phyloP scores from a whole-genome alignment of 495 filamentous ascomycete species.

The Penicillium maclennaniae region DNA sequence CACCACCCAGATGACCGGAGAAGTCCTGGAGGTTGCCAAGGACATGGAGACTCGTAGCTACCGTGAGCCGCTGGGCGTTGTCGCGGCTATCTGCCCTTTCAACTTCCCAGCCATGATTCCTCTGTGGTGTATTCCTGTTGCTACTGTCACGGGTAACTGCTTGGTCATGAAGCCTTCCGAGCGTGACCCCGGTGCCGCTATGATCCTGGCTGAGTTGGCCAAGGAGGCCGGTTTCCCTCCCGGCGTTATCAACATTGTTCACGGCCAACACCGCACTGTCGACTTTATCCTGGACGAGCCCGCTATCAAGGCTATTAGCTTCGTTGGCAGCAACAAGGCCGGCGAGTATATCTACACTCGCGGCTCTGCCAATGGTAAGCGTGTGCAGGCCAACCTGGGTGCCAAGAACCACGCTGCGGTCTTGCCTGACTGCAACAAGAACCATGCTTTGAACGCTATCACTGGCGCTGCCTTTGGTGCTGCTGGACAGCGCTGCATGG shows the following conservation, averaged over 20 bases:
- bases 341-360: constrained; percentile 95
- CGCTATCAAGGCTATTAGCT: constrained; percentile 95
- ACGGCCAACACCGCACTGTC: constrained; percentile 85
- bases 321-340: constrained; percentile 93
- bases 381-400: constrained; percentile 96
- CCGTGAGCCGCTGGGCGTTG: constrained; percentile 87
- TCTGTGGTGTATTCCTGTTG: constrained; percentile 93
- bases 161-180: constrained; percentile 96
- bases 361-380: constrained; percentile 85
- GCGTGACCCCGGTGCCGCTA: constrained; percentile 93
- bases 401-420: constrained; percentile 98
- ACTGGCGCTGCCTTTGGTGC: constrained; percentile 94
- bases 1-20: constrained; percentile 87
- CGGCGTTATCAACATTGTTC: constrained; percentile 92
- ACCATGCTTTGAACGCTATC: constrained; percentile 92
- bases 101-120: constrained; percentile 99
- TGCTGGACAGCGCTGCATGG: constrained; percentile 97
- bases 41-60: constrained; percentile 99
- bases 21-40: constrained; percentile 94
- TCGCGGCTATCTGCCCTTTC: constrained; percentile 97
- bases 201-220: constrained; percentile 94
- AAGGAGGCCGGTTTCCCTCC: constrained; percentile 89
- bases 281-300: constrained; percentile 98
- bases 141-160: constrained; percentile 91
- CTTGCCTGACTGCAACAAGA: constrained; percentile 96